Conservation (phyloP, 192 early-diverging fungal genomes). For the Backusella psychrophila region DNA sequence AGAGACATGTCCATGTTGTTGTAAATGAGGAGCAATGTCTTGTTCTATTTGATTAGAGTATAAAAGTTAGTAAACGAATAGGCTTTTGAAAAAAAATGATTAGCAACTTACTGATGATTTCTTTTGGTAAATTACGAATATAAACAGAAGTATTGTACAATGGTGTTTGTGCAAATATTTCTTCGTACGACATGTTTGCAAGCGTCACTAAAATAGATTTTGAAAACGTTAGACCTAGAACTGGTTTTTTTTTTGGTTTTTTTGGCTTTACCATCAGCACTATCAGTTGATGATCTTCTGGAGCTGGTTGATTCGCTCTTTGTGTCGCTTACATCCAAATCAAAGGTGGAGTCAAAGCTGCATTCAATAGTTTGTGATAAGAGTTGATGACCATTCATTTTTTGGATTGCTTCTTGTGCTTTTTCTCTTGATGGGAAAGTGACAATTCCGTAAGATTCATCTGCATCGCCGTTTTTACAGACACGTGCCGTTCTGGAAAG, state of each 20-base stretch:
- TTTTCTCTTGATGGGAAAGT: slow-evolving; percentile 78
- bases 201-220: slow-evolving; percentile 3
- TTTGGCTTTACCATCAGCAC: slow-evolving; percentile 5
- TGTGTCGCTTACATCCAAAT: slow-evolving; percentile 63
- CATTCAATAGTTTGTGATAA: slow-evolving; percentile 81
- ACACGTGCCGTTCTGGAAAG: slow-evolving; percentile 66
- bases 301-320: background rate
- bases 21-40: slow-evolving; percentile 74
- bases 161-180: slow-evolving; percentile 71
- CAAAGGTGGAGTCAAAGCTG: slow-evolving; percentile 91
- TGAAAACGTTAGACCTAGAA: background rate
- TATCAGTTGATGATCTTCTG: slow-evolving; percentile 1
- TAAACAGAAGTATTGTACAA: slow-evolving; percentile 88
- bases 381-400: slow-evolving; percentile 85
- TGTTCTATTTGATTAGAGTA: slow-evolving; percentile 35
- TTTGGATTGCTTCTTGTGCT: slow-evolving; percentile 76
- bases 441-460: slow-evolving; percentile 87
- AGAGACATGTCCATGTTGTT: slow-evolving; percentile 71
- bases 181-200: slow-evolving; percentile 59
- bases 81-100: background rate
- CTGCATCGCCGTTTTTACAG: slow-evolving; percentile 81
- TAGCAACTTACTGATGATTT: slow-evolving; percentile 44
- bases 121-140: slow-evolving; percentile 79
- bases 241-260: background rate
- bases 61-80: background rate